phyloP scores from a whole-genome alignment of 1,139 yeast species.

The Sugiyamaella neomexicana region DNA sequence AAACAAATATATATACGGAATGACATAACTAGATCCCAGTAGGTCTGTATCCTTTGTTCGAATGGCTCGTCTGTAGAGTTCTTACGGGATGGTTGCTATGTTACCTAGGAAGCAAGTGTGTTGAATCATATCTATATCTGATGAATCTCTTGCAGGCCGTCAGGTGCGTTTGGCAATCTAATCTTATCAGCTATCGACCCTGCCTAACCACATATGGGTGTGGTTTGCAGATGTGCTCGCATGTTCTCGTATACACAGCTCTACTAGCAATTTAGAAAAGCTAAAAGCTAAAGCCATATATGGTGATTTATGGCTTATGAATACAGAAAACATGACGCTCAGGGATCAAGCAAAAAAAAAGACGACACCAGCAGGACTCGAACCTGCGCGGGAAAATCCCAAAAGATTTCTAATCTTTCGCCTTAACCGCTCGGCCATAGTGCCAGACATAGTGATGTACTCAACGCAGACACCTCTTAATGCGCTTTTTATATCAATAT shows the following conservation, averaged over 20 bases:
- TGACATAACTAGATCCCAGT: too few species aligned
- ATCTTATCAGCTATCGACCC: not conserved
- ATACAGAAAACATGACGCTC: too few species aligned
- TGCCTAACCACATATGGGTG: not conserved
- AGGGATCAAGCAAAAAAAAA: slow-evolving; percentile 19
- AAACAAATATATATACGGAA: too few species aligned
- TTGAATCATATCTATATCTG: too few species aligned
- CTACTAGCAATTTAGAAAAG: not conserved
- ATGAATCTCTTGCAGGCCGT: too few species aligned
- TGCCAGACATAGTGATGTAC: slow-evolving; percentile 41
- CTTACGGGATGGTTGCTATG: too few species aligned
- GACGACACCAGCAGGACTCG: slow-evolving; percentile 85
- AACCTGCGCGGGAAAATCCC: slow-evolving; percentile 91
- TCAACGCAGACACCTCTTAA: too few species aligned
- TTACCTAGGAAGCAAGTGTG: too few species aligned
- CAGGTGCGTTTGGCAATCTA: not conserved
- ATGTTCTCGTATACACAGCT: not conserved
- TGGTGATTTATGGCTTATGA: too few species aligned
- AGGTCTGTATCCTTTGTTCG: too few species aligned
- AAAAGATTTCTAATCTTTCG: slow-evolving; percentile 80
- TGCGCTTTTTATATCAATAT: too few species aligned
- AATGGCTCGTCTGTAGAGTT: too few species aligned
- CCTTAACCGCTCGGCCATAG: slow-evolving; percentile 81
- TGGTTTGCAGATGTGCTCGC: not conserved
- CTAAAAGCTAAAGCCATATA: not conserved